Base-by-base conservation (phyloP, 2,329 filamentous ascomycete genomes). In the Pseudogymnoascus sp. region DNA sequence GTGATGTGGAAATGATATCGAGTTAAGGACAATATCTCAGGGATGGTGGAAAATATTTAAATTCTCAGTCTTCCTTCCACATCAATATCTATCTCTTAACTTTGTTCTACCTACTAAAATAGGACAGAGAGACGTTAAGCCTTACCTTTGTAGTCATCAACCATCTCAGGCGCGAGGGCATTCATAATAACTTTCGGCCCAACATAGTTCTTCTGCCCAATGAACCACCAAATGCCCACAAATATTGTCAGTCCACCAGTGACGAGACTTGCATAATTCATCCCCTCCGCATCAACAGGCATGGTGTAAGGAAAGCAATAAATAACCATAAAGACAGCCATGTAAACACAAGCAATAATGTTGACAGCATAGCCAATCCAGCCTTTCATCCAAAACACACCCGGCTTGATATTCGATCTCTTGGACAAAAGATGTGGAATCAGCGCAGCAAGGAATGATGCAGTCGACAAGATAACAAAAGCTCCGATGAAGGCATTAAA, bases 401-500 rank as follows among this genome's bases (percentile, higher is more conserved):
- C 86, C 0, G 81, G 83, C 0, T 74, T 71, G 63, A 87, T 74
- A 48, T 72, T 74, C 25, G 70, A 71, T 8, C 80, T 72, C 0
- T 74, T 67, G 0, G 78, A 79, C 0, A 84, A 63, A 0, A 85
- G 72, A 64, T 84, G 80, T 0, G 83, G 82, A 0, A 89, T 72
- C 61, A 90, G 85, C 5, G 85, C 84, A 0, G 83, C 82, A 2
- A 87, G 75, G 70, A 87, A 90, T 0, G 83, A 86, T 8, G 81
- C 69, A 0, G 80, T 80, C 2, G 76, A 75, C 0, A 86, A 75
- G 12, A 85, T 77, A 60, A 84, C 78, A 70, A 84, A 86, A 0
- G 77, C 80, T 8, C 84, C 84, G 6, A 89, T 81, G 27, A 90
- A 83, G 0, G 86, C 86, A 42, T 83, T 81, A 74, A 90, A 90